These are phyloP conservation scores for Tylopilus sp. DNA, from an alignment of 768 basidiomycete species.

Conservation along the genomic window DNA sequence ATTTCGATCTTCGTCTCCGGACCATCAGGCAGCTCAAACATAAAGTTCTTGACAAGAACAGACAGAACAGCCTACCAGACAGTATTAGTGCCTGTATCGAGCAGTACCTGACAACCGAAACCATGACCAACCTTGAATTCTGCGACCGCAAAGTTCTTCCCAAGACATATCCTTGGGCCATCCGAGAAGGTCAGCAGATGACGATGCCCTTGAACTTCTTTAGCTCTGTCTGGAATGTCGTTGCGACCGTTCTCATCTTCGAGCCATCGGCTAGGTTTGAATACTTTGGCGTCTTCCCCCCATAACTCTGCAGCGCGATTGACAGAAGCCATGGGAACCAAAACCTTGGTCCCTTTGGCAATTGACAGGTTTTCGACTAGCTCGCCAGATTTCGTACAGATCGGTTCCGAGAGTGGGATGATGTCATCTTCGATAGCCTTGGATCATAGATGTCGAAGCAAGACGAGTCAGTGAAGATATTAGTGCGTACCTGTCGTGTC, in stretches of 20 bases:
- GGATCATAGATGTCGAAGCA: not conserved
- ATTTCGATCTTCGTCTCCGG: conserved; percentile 21
- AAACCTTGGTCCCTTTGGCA: conserved; percentile 44
- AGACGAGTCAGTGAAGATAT: not conserved
- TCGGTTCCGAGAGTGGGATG: not conserved
- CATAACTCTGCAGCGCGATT: conserved; percentile 39
- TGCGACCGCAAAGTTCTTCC: conserved; percentile 45
- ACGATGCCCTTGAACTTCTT: conserved; percentile 45
- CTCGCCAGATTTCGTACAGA: conserved; percentile 36
- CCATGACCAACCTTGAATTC: conserved; percentile 30
- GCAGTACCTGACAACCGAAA: not conserved
- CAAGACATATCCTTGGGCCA: conserved; percentile 49
- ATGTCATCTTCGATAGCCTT: conserved; percentile 44
- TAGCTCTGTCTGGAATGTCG: conserved; percentile 26
- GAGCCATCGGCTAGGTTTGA: conserved; percentile 23
- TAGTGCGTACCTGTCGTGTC: conserved; percentile 4
- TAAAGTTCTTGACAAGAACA: conserved; percentile 14
- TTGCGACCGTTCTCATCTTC: conserved; percentile 14
- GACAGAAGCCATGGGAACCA: conserved; percentile 41
- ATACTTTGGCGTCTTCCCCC: not conserved
- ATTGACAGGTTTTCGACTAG: conserved; percentile 39
- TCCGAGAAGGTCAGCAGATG: conserved; percentile 52
- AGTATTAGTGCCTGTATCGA: not conserved
- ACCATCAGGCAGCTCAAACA: conserved; percentile 34
- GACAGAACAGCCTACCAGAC: conserved; percentile 37